A percentile compares a stretch with the other conserved stretches of the same genome.
Conservation (phyloP, 768 basidiomycete species). For the Boletellus ananiceps region DNA sequence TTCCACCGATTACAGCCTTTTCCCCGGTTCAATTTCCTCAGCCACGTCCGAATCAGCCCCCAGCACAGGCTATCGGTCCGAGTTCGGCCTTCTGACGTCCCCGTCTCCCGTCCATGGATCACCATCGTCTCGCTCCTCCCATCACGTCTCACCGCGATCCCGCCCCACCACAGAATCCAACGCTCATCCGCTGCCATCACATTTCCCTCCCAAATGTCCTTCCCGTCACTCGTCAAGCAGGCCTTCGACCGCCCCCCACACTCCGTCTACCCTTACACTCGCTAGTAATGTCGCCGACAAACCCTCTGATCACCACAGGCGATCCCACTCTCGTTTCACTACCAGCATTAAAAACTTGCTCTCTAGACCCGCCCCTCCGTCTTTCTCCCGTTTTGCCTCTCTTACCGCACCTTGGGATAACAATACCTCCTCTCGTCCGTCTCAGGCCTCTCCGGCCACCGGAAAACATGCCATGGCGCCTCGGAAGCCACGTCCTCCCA, state of each 20-base stretch:
- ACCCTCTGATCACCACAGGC: slow-evolving; percentile 7
- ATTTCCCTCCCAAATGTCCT: not conserved
- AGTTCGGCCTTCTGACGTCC: slow-evolving; percentile 11
- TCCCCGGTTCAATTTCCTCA: slow-evolving; percentile 21
- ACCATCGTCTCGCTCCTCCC: slow-evolving; percentile 12
- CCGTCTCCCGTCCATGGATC: slow-evolving; percentile 11
- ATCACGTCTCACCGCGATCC: slow-evolving; percentile 12
- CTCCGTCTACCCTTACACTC: not conserved
- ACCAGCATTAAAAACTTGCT: slow-evolving; percentile 35
- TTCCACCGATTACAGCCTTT: slow-evolving; percentile 18
- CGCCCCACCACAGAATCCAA: slow-evolving; percentile 21
- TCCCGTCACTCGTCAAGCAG: slow-evolving; percentile 5
- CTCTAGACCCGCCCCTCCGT: slow-evolving; percentile 28
- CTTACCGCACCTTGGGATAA: slow-evolving; percentile 5
- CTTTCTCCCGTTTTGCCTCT: slow-evolving; percentile 21
- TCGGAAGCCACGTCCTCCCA: slow-evolving; percentile 21
- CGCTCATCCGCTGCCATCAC: slow-evolving; percentile 3
- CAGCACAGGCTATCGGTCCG: slow-evolving; percentile 10
- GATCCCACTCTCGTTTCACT: slow-evolving; percentile 18
- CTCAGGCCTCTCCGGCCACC: slow-evolving; percentile 1
- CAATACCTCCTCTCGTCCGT: slow-evolving; percentile 10
- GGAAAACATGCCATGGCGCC: slow-evolving; percentile 15
- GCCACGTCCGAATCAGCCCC: slow-evolving; percentile 23
- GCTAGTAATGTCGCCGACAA: not conserved
- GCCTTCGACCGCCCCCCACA: slow-evolving; percentile 17